Evolutionary conservation across 192 early-diverging fungal genomes (phyloP).

Genomic region (Coemansia sp.): DNA sequence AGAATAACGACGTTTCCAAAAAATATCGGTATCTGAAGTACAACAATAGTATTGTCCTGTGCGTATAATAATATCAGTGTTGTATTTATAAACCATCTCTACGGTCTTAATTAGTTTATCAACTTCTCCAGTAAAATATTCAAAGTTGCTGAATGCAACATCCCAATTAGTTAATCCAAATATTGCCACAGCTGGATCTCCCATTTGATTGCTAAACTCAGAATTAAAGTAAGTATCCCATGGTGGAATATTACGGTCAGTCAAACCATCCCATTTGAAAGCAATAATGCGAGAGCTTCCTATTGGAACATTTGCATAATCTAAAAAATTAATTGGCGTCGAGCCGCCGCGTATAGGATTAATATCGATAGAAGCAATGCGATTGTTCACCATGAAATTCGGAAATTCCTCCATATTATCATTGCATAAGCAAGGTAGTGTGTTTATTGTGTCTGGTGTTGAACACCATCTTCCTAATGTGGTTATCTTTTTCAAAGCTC

Average conservation of each 20-base stretch:
- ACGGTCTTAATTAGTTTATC: constrained; percentile 25
- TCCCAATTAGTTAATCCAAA: constrained; percentile 58
- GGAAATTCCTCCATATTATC: constrained; percentile 33
- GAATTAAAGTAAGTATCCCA: constrained; percentile 30
- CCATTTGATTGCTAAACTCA: background rate
- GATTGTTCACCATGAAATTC: constrained; percentile 24
- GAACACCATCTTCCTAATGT: constrained; percentile 52
- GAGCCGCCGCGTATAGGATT: constrained; percentile 8
- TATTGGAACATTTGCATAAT: background rate
- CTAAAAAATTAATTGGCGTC: background rate
- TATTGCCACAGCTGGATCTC: constrained; percentile 25
- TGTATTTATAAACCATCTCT: constrained; percentile 22
- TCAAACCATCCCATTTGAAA: constrained; percentile 58
- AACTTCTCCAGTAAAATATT: constrained; percentile 28
- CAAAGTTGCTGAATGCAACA: constrained; percentile 31
- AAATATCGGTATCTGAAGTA: constrained; percentile 34
- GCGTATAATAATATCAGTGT: constrained; percentile 48
- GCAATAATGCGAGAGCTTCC: constrained; percentile 18
- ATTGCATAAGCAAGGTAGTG: constrained; percentile 45
- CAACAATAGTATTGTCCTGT: constrained; percentile 59
- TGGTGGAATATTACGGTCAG: constrained; percentile 41
- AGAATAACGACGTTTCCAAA: constrained; percentile 40
- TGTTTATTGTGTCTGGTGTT: constrained; percentile 2
- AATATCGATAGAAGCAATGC: constrained; percentile 17
- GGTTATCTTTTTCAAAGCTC: constrained; percentile 51